Conservation (phyloP, 768 basidiomycete species). For the Pleurotus ostreatus region DNA sequence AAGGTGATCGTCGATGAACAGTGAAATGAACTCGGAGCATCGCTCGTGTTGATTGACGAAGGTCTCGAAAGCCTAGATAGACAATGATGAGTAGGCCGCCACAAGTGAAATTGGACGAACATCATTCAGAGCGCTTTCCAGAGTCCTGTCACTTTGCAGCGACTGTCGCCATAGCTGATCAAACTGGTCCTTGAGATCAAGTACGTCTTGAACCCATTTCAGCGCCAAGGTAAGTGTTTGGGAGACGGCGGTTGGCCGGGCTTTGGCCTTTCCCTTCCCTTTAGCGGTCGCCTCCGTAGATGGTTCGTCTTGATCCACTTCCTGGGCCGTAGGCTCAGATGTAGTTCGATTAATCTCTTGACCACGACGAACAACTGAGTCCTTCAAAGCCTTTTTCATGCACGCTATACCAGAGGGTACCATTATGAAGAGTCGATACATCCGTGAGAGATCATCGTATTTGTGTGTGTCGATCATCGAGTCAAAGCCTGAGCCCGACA, state of each 20-base stretch:
- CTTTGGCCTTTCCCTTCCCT: conserved; percentile 39
- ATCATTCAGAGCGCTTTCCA: conserved; percentile 83
- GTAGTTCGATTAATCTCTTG: conserved; percentile 72
- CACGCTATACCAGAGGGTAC: conserved; percentile 64
- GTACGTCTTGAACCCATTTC: conserved; percentile 90
- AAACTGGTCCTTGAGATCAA: conserved; percentile 90
- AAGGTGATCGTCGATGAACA: conserved; percentile 96
- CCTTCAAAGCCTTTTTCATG: conserved; percentile 65
- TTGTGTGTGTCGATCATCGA: conserved; percentile 83
- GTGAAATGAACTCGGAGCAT: conserved; percentile 89
- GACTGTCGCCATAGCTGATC: conserved; percentile 69
- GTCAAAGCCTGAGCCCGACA: conserved; percentile 83
- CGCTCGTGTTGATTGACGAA: conserved; percentile 89
- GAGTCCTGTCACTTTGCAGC: conserved; percentile 66
- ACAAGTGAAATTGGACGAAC: conserved; percentile 35
- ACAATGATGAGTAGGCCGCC: not conserved
- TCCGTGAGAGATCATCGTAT: conserved; percentile 66
- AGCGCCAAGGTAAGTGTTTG: conserved; percentile 63
- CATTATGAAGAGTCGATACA: conserved; percentile 72
- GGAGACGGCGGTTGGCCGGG: conserved; percentile 32
- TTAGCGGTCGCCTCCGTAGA: conserved; percentile 27
- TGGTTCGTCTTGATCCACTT: conserved; percentile 28
- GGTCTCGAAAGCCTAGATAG: conserved; percentile 77
- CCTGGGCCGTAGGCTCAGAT: conserved; percentile 29
- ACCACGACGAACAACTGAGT: conserved; percentile 70